Conservation (phyloP, 1,139 yeast species). For the Meyerozyma sp. region DNA sequence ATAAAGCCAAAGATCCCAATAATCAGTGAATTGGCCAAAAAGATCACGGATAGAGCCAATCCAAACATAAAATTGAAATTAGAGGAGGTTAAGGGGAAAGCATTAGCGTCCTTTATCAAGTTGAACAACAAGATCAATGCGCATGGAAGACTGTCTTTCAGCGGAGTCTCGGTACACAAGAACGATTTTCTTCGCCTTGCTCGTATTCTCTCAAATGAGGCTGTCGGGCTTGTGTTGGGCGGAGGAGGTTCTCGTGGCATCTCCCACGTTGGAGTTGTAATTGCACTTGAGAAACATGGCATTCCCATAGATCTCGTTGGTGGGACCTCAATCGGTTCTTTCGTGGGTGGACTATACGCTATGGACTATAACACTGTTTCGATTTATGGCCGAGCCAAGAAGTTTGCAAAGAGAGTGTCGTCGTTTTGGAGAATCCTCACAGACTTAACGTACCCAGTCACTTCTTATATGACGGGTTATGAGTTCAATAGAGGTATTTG, state of each 20-base stretch:
- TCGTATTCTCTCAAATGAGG: conserved; percentile 83
- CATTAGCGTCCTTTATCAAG: conserved; percentile 21
- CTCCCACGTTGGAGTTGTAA: conserved; percentile 87
- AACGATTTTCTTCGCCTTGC: conserved; percentile 89
- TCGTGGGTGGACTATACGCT: conserved; percentile 93
- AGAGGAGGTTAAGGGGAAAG: conserved; percentile 28
- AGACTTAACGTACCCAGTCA: conserved; percentile 88
- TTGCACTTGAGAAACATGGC: conserved; percentile 88
- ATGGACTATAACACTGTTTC: conserved; percentile 88
- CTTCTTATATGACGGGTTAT: conserved; percentile 94
- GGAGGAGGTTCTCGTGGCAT: conserved; percentile 98
- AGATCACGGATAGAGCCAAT: conserved; percentile 28
- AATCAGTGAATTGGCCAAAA: conserved; percentile 35
- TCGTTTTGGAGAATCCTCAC: conserved; percentile 80
- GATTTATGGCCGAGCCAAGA: conserved; percentile 83
- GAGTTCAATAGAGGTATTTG: conserved; percentile 95
- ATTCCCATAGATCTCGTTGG: conserved; percentile 93
- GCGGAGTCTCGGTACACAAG: conserved; percentile 59
- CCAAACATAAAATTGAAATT: conserved; percentile 28
- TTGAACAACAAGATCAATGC: conserved; percentile 14
- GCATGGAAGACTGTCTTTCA: conserved; percentile 10
- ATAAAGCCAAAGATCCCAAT: conserved; percentile 17
- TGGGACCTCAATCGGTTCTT: conserved; percentile 94
- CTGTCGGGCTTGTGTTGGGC: conserved; percentile 89
- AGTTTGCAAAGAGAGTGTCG: conserved; percentile 76